Evolutionary conservation across 345 rosid genomes (phyloP).

Genomic region (Noccaea caerulescens): DNA sequence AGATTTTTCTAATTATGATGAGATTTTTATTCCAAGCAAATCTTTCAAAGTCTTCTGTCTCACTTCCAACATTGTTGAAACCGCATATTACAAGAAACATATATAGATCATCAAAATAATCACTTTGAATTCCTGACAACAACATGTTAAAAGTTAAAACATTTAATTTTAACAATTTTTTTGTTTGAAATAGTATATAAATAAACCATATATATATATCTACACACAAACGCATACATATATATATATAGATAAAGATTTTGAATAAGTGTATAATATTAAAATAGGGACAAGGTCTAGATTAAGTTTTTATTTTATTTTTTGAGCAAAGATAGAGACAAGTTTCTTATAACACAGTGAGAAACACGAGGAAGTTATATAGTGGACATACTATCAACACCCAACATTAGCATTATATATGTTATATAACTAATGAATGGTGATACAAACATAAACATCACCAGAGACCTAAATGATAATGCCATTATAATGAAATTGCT

Average conservation of each 20-base stretch:
- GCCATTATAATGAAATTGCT: slow-evolving; percentile 2
- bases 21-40: no score
- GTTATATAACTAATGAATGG: neutral
- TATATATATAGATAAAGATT: neutral
- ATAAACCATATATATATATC: neutral
- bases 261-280: slow-evolving; percentile 6
- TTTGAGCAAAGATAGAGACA: no score
- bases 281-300: neutral
- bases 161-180: no score
- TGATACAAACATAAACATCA: neutral
- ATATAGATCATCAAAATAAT: no score
- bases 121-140: no score
- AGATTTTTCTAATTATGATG: no score
- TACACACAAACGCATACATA: no score
- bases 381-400: slow-evolving; percentile 21
- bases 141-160: no score
- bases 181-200: neutral
- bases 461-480: neutral
- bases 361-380: slow-evolving; percentile 11
- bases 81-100: no score
- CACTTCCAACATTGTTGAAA: no score
- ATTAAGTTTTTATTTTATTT: no score
- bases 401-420: neutral
- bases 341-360: neutral
- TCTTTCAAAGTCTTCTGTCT: no score